phyloP scores from a whole-genome alignment of 1,284 basidiomycete genomes.

The Mycosarcoma maydis region DNA sequence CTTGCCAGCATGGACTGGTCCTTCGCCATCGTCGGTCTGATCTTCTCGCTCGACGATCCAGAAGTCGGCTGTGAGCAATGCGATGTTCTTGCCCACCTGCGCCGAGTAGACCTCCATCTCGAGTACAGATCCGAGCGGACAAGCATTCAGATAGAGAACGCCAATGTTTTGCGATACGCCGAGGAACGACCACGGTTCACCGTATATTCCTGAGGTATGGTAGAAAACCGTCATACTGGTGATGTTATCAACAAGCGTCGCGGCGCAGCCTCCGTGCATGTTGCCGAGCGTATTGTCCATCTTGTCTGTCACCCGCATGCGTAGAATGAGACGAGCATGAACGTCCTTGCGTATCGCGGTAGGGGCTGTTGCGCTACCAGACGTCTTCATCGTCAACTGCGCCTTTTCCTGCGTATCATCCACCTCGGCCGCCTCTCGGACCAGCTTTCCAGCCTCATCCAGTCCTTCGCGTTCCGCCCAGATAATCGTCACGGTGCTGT shows the following conservation, averaged over 20 bases:
- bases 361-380: conserved; percentile 9
- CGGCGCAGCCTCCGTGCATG: conserved; percentile 56
- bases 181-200: conserved; percentile 57
- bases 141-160: conserved; percentile 58
- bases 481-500: conserved; percentile 23
- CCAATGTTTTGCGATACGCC: conserved; percentile 61
- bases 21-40: conserved; percentile 25
- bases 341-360: conserved; percentile 37
- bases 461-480: conserved; percentile 36
- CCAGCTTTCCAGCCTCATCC: conserved; percentile 25
- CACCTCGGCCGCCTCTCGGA: conserved; percentile 31
- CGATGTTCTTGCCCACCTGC: conserved; percentile 50
- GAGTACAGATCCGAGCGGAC: conserved; percentile 52
- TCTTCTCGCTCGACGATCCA: conserved; percentile 47
- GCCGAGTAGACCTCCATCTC: conserved; percentile 55
- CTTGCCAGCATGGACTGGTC: conserved; percentile 29
- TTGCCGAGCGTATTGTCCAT: conserved; percentile 57
- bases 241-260: conserved; percentile 54
- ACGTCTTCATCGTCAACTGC: conserved; percentile 25
- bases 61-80: conserved; percentile 50
- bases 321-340: conserved; percentile 36
- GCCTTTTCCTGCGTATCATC: conserved; percentile 25
- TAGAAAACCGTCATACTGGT: conserved; percentile 46
- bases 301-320: conserved; percentile 51
- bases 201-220: conserved; percentile 46